These are phyloP conservation scores for Amanita pallidorosea DNA, from an alignment of 768 basidiomycete genomes.

Conservation along the genomic window DNA sequence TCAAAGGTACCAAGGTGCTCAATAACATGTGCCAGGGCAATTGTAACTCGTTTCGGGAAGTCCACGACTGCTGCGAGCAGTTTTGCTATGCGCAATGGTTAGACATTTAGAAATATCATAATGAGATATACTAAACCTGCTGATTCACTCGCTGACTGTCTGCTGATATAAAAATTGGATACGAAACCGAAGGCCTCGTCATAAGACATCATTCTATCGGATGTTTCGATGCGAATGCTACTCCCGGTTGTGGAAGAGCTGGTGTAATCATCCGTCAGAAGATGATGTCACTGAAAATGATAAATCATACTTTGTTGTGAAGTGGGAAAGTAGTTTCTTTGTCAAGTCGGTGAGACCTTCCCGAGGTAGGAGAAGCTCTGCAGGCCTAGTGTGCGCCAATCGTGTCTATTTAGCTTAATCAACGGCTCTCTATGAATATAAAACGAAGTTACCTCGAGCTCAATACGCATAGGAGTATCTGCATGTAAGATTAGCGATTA, in stretches of 20 bases:
- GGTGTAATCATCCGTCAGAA: conserved; percentile 5
- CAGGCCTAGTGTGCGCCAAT: conserved; percentile 74
- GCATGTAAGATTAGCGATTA: conserved; percentile 5
- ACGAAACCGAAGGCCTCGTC: conserved; percentile 61
- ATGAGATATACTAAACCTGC: conserved; percentile 26
- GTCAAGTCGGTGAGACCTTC: conserved; percentile 55
- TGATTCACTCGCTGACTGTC: conserved; percentile 25
- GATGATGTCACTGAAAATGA: not conserved
- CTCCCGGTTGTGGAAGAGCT: conserved; percentile 28
- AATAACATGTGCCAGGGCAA: conserved; percentile 67
- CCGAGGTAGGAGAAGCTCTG: conserved; percentile 65
- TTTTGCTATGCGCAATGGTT: conserved; percentile 29
- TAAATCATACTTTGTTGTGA: conserved; percentile 39
- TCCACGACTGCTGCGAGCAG: conserved; percentile 51
- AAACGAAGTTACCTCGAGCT: conserved; percentile 58
- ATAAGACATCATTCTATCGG: conserved; percentile 43
- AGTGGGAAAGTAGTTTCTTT: conserved; percentile 64
- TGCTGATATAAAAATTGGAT: conserved; percentile 55
- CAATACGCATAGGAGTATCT: conserved; percentile 80
- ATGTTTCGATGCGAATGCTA: conserved; percentile 54
- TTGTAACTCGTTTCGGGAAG: conserved; percentile 59
- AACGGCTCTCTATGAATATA: not conserved
- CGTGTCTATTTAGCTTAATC: conserved; percentile 47
- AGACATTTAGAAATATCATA: conserved; percentile 3
- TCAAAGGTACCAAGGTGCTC: conserved; percentile 63